Percentiles rank a stretch among this genome's conserved stretches.
These are phyloP conservation scores for Monosiga brevicollis DNA, from an alignment of 78 protist species.

Conservation along the genomic window DNA sequence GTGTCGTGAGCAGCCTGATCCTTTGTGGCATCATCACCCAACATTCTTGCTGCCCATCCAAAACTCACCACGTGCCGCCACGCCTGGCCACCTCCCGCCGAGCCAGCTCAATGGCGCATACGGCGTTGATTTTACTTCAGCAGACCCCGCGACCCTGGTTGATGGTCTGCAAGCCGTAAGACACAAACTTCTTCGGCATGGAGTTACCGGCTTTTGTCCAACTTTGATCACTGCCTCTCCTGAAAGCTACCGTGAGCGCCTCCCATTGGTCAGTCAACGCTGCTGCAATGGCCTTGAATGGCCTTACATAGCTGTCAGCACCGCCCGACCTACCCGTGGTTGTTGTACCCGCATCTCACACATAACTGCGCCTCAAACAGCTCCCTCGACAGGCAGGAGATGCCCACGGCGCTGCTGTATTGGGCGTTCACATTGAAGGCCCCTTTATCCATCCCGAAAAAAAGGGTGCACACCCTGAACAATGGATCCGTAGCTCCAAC, in stretches of 20 bases:
- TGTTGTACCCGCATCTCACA: background rate
- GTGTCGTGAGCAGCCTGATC: background rate
- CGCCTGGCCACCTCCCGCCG: background rate
- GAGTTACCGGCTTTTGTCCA: slow-evolving; percentile 26
- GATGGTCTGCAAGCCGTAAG: background rate
- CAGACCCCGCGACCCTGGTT: background rate
- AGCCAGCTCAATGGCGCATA: background rate
- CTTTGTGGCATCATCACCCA: background rate
- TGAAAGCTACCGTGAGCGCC: background rate
- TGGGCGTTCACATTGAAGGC: slow-evolving; percentile 28
- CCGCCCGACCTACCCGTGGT: background rate
- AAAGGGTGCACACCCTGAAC: slow-evolving; percentile 18
- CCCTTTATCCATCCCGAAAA: slow-evolving; percentile 10
- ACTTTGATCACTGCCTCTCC: slow-evolving; percentile 19
- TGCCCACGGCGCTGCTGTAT: slow-evolving; percentile 9
- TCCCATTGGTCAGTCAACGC: background rate
- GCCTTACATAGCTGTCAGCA: slow-evolving; percentile 11
- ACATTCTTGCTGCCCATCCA: too few species aligned
- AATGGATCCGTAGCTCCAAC: background rate
- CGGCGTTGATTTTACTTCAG: slow-evolving; percentile 26
- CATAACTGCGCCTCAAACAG: background rate
- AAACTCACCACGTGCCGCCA: too few species aligned
- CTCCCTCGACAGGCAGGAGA: background rate
- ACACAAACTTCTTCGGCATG: background rate
- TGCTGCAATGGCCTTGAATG: background rate